These are phyloP conservation scores for Macroventuria anomochaeta DNA, from an alignment of 2,329 filamentous ascomycete genomes.

Conservation along the genomic window DNA sequence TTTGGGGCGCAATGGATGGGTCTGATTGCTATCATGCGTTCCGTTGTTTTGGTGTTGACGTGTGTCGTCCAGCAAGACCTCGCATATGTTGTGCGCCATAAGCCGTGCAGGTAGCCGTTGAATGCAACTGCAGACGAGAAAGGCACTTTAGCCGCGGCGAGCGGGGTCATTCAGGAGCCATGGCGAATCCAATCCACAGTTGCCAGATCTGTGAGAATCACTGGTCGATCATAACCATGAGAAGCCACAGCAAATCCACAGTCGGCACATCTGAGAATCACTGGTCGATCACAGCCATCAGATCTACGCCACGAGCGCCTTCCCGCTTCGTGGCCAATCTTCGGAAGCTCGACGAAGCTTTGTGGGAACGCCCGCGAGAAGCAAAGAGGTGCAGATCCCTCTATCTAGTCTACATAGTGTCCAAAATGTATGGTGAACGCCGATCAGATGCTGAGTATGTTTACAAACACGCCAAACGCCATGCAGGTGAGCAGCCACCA, in stretches of 20 bases:
- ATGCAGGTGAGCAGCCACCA: too few species aligned
- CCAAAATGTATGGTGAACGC: slow-evolving; percentile 5
- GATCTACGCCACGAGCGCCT: slow-evolving; percentile 26
- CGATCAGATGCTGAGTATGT: slow-evolving; percentile 9
- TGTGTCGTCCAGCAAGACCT: background rate
- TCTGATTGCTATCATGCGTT: slow-evolving; percentile 6
- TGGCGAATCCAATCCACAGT: too few species aligned
- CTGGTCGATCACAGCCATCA: slow-evolving; percentile 24
- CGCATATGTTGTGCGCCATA: slow-evolving; percentile 11
- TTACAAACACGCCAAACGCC: background rate
- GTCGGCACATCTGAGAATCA: slow-evolving; percentile 10
- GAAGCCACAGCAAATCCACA: background rate
- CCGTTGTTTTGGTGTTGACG: slow-evolving; percentile 14
- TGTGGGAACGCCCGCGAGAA: slow-evolving; percentile 5
- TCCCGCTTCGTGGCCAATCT: slow-evolving; percentile 20
- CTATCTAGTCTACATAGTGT: slow-evolving; percentile 10
- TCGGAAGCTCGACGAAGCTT: slow-evolving; percentile 3
- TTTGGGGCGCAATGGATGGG: slow-evolving; percentile 1
- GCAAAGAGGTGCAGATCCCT: slow-evolving; percentile 12
- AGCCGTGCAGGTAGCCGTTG: slow-evolving; percentile 11
- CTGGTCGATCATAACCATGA: background rate
- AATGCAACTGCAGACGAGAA: slow-evolving; percentile 19
- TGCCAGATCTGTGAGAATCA: too few species aligned
- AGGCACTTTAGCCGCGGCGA: slow-evolving; percentile 7
- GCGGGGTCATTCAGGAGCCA: slow-evolving; percentile 5